phyloP scores from a whole-genome alignment of 768 basidiomycete genomes.

The Suillus subluteus region DNA sequence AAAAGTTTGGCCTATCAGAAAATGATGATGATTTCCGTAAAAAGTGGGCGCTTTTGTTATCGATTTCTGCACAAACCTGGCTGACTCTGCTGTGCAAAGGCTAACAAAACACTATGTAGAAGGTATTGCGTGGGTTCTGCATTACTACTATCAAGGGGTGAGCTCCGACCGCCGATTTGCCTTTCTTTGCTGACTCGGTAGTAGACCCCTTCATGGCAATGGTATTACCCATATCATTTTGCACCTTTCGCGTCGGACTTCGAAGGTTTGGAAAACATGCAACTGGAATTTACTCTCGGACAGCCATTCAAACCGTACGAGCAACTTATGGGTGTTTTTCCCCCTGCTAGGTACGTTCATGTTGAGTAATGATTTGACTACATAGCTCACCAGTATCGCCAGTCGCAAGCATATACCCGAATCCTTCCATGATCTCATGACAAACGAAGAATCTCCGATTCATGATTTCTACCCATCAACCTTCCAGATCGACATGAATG shows the following conservation, averaged over 20 bases:
- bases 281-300: slow-evolving; percentile 79
- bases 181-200: slow-evolving; percentile 11
- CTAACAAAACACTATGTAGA: slow-evolving; percentile 87
- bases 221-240: slow-evolving; percentile 99
- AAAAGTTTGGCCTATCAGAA: slow-evolving; percentile 84
- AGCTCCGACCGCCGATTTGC: slow-evolving; percentile 26
- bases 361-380: slow-evolving; percentile 5
- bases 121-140: slow-evolving; percentile 93
- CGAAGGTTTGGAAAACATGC: slow-evolving; percentile 72
- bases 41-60: slow-evolving; percentile 48
- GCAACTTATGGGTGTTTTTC: slow-evolving; percentile 98
- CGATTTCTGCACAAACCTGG: slow-evolving; percentile 7
- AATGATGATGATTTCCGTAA: slow-evolving; percentile 75
- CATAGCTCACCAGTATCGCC: slow-evolving; percentile 11
- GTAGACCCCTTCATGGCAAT: slow-evolving; percentile 93
- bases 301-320: slow-evolving; percentile 96
- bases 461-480: slow-evolving; percentile 92
- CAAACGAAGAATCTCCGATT: slow-evolving; percentile 84
- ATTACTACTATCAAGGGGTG: slow-evolving; percentile 99
- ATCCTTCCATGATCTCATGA: slow-evolving; percentile 88
- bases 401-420: slow-evolving; percentile 90
- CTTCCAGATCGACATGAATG: slow-evolving; percentile 99
- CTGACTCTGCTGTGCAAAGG: slow-evolving; percentile 42
- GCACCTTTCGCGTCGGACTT: slow-evolving; percentile 98
- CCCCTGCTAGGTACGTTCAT: slow-evolving; percentile 74